phyloP scores from a whole-genome alignment of 352 stramenopile species.

The Phytopythium boreale region DNA sequence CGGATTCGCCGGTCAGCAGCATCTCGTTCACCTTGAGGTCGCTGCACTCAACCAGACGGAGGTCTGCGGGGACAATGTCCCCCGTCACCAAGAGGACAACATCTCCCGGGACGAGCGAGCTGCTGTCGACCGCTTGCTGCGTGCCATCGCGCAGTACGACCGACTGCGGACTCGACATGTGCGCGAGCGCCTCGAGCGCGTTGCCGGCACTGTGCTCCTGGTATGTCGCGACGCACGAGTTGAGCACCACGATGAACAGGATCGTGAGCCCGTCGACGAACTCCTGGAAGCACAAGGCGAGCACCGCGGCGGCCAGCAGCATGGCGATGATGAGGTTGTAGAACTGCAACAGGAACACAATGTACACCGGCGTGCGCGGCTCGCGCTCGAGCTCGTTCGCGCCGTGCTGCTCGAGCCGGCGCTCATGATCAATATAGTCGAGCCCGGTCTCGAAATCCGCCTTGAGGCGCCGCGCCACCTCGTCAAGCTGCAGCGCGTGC shows the following conservation, averaged over 20 bases:
- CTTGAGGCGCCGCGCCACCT: neutral
- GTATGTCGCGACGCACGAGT: slow-evolving; percentile 31
- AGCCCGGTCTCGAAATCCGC: neutral
- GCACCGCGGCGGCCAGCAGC: slow-evolving; percentile 30
- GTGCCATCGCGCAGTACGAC: slow-evolving; percentile 33
- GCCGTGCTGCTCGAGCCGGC: neutral
- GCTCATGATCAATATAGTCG: neutral
- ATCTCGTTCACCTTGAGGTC: slow-evolving; percentile 88
- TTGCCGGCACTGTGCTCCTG: slow-evolving; percentile 41
- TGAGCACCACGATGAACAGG: slow-evolving; percentile 43
- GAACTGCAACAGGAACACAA: slow-evolving; percentile 50
- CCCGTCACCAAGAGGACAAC: slow-evolving; percentile 81
- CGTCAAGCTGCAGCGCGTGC: neutral
- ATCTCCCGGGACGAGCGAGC: slow-evolving; percentile 51
- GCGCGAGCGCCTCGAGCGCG: slow-evolving; percentile 35
- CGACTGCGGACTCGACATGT: slow-evolving; percentile 35
- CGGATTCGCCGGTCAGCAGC: slow-evolving; percentile 88
- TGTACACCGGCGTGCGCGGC: slow-evolving; percentile 27
- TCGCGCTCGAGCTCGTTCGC: slow-evolving; percentile 39
- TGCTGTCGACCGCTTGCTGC: slow-evolving; percentile 35
- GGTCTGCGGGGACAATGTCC: slow-evolving; percentile 88
- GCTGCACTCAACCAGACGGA: slow-evolving; percentile 75
- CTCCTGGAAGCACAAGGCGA: slow-evolving; percentile 30
- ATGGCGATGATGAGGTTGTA: slow-evolving; percentile 48
- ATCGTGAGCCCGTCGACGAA: slow-evolving; percentile 43